phyloP scores from a whole-genome alignment of 2,329 filamentous ascomycete species.

The Cordyceps farinosa region DNA sequence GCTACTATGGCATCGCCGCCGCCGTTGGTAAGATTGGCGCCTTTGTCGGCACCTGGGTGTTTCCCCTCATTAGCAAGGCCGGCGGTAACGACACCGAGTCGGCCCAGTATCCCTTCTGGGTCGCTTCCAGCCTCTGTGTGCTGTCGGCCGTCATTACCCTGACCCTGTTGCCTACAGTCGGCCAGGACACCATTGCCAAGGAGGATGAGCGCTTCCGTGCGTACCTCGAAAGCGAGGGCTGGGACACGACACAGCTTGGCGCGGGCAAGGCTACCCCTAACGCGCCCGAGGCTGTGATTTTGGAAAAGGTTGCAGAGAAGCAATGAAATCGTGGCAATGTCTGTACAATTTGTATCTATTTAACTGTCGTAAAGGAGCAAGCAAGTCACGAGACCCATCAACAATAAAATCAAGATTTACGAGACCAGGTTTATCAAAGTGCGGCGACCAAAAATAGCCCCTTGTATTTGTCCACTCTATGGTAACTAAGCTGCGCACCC shows the following conservation, averaged over 20 bases:
- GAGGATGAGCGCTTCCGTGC: conserved; percentile 74
- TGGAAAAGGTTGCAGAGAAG: background rate
- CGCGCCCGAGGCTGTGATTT: background rate
- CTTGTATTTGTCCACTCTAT: too few species aligned
- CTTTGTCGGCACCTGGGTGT: conserved; percentile 81
- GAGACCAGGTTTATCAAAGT: too few species aligned
- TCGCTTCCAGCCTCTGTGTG: conserved; percentile 70
- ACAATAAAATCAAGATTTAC: too few species aligned
- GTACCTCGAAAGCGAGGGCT: conserved; percentile 73
- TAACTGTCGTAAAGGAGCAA: background rate
- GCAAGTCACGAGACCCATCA: too few species aligned
- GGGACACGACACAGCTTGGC: conserved; percentile 61
- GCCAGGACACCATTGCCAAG: conserved; percentile 76
- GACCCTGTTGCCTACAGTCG: conserved; percentile 65
- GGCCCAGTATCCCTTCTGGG: conserved; percentile 86
- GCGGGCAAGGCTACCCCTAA: conserved; percentile 30
- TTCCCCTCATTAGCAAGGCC: conserved; percentile 66
- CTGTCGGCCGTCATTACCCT: conserved; percentile 57
- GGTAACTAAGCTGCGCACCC: too few species aligned
- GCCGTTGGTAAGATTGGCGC: conserved; percentile 74
- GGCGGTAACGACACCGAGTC: conserved; percentile 51
- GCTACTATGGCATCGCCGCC: conserved; percentile 68
- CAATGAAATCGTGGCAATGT: background rate
- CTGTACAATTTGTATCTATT: background rate
- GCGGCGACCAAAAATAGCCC: too few species aligned